These are phyloP conservation scores for Gymnopus androsaceus DNA, from an alignment of 1,284 basidiomycete species.

Conservation along the genomic window DNA sequence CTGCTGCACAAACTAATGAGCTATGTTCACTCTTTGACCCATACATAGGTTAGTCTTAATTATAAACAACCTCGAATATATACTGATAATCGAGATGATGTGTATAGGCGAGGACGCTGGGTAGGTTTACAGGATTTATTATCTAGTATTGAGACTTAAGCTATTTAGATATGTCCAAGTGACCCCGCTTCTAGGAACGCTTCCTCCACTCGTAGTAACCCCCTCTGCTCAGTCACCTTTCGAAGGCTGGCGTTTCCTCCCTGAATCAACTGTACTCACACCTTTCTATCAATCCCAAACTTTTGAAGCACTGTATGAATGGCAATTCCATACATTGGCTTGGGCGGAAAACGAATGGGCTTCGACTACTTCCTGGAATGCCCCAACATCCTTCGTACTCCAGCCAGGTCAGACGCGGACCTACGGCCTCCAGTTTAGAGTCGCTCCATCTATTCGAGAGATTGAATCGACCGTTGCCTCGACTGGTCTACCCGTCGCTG, in stretches of 20 bases:
- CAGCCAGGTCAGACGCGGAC: conserved; percentile 51
- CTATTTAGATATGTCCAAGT: conserved; percentile 38
- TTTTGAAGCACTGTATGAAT: conserved; percentile 61
- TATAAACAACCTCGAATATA: no score
- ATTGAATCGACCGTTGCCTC: conserved; percentile 49
- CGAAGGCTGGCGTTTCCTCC: conserved; percentile 62
- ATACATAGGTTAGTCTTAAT: no score
- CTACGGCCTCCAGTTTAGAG: conserved; percentile 54
- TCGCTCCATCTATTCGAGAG: conserved; percentile 50
- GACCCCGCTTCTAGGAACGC: conserved; percentile 55
- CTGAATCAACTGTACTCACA: conserved; percentile 45
- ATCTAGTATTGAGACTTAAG: conserved; percentile 20
- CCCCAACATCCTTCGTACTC: conserved; percentile 50
- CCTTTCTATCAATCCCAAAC: conserved; percentile 62
- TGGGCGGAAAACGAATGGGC: conserved; percentile 62
- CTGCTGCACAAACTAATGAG: conserved; percentile 52
- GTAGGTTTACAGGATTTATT: conserved; percentile 37
- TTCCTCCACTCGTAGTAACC: conserved; percentile 52
- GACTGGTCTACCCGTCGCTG: conserved; percentile 50
- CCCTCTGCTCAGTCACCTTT: conserved; percentile 52
- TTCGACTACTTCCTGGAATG: conserved; percentile 55
- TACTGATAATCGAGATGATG: no score
- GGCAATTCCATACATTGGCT: conserved; percentile 61
- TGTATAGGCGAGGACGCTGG: conserved; percentile 59
- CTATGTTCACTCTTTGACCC: conserved; percentile 60